Conservation (phyloP, 495 filamentous ascomycete genomes). For the Haplographium delicatum region DNA sequence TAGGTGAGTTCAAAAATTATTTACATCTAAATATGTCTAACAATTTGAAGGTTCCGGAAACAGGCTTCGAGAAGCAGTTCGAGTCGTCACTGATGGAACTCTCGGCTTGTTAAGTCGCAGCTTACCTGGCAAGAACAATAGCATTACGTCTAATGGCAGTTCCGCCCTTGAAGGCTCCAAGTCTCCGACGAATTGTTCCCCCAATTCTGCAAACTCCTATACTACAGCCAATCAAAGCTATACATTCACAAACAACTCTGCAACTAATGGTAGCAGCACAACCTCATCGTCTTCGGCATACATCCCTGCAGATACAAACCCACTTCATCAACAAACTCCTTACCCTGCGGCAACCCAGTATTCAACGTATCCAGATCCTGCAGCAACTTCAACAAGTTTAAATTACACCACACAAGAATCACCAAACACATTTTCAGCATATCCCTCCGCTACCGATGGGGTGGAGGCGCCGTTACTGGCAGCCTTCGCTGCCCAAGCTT, state of each 20-base stretch:
- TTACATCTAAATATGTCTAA: constrained; percentile 5
- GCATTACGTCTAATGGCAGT: background rate
- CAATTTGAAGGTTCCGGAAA: constrained; percentile 21
- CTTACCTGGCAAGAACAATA: background rate
- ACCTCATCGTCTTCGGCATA: constrained; percentile 8
- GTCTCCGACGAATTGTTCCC: background rate
- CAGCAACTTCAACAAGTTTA: constrained; percentile 11
- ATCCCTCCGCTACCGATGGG: constrained; percentile 6
- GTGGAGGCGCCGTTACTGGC: constrained; percentile 22
- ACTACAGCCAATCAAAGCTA: background rate
- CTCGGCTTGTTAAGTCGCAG: constrained; percentile 16
- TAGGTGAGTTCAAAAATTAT: constrained; percentile 18
- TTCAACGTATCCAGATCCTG: constrained; percentile 16
- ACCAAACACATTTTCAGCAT: constrained; percentile 5
- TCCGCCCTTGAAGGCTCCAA: constrained; percentile 1
- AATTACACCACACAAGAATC: constrained; percentile 17
- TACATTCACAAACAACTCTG: background rate
- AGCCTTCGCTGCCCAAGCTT: constrained; percentile 20
- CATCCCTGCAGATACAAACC: background rate
- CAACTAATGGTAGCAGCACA: constrained; percentile 3
- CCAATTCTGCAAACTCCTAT: constrained; percentile 1
- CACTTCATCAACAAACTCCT: constrained; percentile 18
- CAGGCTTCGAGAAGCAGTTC: constrained; percentile 23
- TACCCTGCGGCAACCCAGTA: constrained; percentile 27
- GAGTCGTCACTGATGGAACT: constrained; percentile 23